These are phyloP conservation scores for Panaeolus cyanescens DNA, from an alignment of 768 basidiomycete genomes.

Conservation along the genomic window DNA sequence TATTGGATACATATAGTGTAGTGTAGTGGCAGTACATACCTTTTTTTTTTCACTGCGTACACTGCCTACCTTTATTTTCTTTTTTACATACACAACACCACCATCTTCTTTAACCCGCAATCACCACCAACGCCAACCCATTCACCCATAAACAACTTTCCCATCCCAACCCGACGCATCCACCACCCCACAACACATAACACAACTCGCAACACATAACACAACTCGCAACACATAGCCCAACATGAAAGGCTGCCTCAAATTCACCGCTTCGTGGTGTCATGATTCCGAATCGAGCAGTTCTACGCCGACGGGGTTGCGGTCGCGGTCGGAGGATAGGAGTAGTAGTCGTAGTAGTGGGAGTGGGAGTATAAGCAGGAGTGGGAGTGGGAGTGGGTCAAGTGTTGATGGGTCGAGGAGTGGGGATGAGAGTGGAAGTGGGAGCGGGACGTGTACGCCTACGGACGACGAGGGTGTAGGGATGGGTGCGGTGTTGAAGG, in stretches of 20 bases:
- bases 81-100: no score
- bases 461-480: background rate
- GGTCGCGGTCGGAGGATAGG: background rate
- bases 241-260: background rate
- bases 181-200: no score
- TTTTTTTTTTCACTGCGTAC: no score
- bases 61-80: no score
- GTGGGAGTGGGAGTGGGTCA: background rate
- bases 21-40: no score
- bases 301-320: background rate
- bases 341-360: background rate
- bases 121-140: no score
- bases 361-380: background rate
- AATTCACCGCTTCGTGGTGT: background rate
- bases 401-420: background rate
- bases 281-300: background rate
- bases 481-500: background rate
- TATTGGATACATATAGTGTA: no score
- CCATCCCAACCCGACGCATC: no score
- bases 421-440: background rate
- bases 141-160: no score
- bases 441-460: background rate
- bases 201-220: no score
- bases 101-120: no score
- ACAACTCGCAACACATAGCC: no score